Evolutionary conservation across 495 filamentous ascomycete genomes (phyloP), one percentile per base, ranked within the genome.

Genomic region (Rhypophila decipiens): DNA sequence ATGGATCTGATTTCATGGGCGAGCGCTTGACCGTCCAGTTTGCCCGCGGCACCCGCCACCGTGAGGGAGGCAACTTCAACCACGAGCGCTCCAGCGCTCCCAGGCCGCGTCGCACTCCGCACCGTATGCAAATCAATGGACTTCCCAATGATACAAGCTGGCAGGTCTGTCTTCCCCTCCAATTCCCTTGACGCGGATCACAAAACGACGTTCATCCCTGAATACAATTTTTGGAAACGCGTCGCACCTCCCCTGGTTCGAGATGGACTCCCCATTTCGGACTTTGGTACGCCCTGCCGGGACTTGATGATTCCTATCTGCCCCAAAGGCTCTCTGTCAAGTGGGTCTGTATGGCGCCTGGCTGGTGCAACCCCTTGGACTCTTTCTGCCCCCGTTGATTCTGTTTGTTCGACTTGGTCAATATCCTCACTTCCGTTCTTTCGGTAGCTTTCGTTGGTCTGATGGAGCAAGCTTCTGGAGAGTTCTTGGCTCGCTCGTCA

Each of bases 101-200:
- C 55, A 90, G 94, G 59, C 91, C 93, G 34, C 83, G 93, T 55
- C 90, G 93, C 64, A 98, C 94, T 57, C 83, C 87, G 49, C 88
- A 86, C 67, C 88, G 93, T 63, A 96, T 98, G 93, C 82, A 89
- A 68, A 90, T 98, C 58, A 86, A 87, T 78, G 90, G 90, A 73
- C 90, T 98, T 72, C 90, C 91, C 60, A 78, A 78, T 70, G 94
- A 97, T 77, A 97, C 94, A 76, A 96, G 90, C 80, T 98, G 93
- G 93, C 93, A 98, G 93, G 93, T 98, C 86, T 94, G 93, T 87
- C 84, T 63, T 70, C 67, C 71, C 74, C 66, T 69, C 73, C 75
- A 72, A 73, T 81, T 76, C 66, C 65, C 71, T 74, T 60, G 64
- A 59, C 67, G 57, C 64, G 71, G 70, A 70, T 59, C 21, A 49